Evolutionary conservation across 2,329 filamentous ascomycete species (phyloP), one percentile per base, ranked within the genome.

Genomic region (Apiospora aurea): DNA sequence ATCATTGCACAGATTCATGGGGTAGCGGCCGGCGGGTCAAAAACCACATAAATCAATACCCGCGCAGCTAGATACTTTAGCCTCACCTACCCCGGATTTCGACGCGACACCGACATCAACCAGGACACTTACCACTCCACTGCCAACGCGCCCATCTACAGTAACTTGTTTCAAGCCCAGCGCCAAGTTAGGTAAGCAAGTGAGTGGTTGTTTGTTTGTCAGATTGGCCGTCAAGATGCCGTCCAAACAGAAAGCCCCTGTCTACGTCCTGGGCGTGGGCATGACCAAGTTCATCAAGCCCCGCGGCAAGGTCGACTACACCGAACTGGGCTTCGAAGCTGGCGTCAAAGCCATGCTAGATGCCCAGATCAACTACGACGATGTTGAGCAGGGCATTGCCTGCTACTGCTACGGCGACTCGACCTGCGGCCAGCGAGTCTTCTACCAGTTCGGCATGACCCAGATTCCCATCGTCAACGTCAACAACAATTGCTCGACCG

Each of bases 261-360:
- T 86, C 87, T 98, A 98, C 87, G 94, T 98, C 80, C 91, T 98
- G 73, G 96, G 96, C 86, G 96, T 98, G 77, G 96, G 96, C 85
- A 96, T 98, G 94, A 98, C 96, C 85, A 97, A 97, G 85, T 98
- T 98, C 89, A 96, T 98, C 89, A 98, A 98, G 87, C 95, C 95
- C 57, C 91, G 95, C 71, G 94, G 94, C 81, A 96, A 96, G 82
- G 93, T 97, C 75, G 95, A 97, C 85, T 98, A 98, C 85, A 94
- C 94, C 10, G 95, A 97, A 81, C 91, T 98, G 34, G 95, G 95
- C 71, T 98, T 95, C 82, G 95, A 98, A 83, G 95, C 95, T 14
- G 94, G 94, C 76, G 87, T 96, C 81, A 97, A 97, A 83, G 94
- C 94, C 68, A 91, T 97, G 87, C 86, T 92, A 24, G 92, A 93